Evolutionary conservation across 1,139 yeast species (phyloP), one percentile per base, ranked within the genome.

Genomic region (Saccharomyces hybrid): DNA sequence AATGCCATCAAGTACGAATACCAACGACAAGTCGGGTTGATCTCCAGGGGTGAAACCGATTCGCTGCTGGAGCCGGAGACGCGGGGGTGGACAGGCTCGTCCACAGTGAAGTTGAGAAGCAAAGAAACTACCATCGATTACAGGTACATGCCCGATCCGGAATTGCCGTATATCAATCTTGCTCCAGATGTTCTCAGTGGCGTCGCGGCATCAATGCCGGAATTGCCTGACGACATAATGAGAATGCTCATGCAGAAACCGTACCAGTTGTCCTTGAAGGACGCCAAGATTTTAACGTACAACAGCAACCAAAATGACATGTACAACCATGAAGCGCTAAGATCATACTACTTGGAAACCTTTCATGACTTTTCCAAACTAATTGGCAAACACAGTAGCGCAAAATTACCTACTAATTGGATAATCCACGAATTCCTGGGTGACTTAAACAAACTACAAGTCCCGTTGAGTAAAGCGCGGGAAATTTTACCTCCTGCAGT

Each of bases 91-190:
- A 84, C 85, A 66, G 97, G 97, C 1, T 70, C 68, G 4, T 70
- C 71, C 50, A 91, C 98, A 0, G 76, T 78, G 52, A 77, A 80
- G 52, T 71, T 85, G 52, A 79, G 99, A 67, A 75, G 80, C 3
- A 93, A 95, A 65, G 98, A 91, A 68, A 81, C 82, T 51, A 80
- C 89, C 0, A 79, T 88, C 5, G 99, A 93, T 69, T 93, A 93
- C 69, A 75, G 98, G 64, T 93, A 90, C 67, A 86, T 93, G 78
- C 97, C 98, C 0, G 99, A 93, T 66, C 88, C 96, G 1, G 99
- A 95, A 67, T 73, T 93, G 26, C 90, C 95, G 0, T 71, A 73
- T 0, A 72, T 91, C 4, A 26, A 55, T 1, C 69, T 93, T 9
- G 74, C 80, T 47, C 59, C 69, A 0, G 75, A 75, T 4, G 67